Base-by-base conservation (phyloP, 2,329 filamentous ascomycete genomes). In the Aureobasidium melanogenum region DNA sequence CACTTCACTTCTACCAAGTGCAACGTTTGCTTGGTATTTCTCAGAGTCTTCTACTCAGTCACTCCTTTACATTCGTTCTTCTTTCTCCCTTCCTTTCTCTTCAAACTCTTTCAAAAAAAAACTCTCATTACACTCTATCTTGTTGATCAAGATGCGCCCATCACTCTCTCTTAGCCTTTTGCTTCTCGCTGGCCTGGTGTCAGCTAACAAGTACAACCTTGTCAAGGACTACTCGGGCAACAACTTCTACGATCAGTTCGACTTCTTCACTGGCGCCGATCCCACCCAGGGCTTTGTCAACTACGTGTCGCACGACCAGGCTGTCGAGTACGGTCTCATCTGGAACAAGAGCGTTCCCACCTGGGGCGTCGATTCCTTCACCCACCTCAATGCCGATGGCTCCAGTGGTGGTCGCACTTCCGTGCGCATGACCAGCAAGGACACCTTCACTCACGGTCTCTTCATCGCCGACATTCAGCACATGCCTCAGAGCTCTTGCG, bases 211-310 rank as follows among this genome's bases (percentile, higher is more conserved):
- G 32, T 73, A 73, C 63, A 63, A 66, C 17, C 70, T 82, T 43
- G 66, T 76, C 63, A 79, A 82, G 63, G 77, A 81, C 67, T 81
- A 80, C 67, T 66, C 70, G 1, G 64, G 65, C 38, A 68, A 69
- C 57, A 72, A 73, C 62, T 84, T 83, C 68, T 82, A 82, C 69
- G 73, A 77, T 65, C 74, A 77, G 66, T 83, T 83, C 68, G 66
- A 71, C 32, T 83, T 84, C 71, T 82, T 74, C 66, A 80, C 77
- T 10, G 74, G 63, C 12, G 19, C 66, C 5, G 90, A 94, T 69
- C 89, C 89, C 0, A 94, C 89, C 2, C 68, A 85, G 64, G 90
- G 89, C 38, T 90, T 85, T 67, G 89, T 94, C 67, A 75, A 83
- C 63, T 95, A 91, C 68, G 80, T 85, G 59, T 76, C 82, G 65